Evolutionary conservation across 768 basidiomycete species (phyloP).

Genomic region (Termitomyces titanicus): DNA sequence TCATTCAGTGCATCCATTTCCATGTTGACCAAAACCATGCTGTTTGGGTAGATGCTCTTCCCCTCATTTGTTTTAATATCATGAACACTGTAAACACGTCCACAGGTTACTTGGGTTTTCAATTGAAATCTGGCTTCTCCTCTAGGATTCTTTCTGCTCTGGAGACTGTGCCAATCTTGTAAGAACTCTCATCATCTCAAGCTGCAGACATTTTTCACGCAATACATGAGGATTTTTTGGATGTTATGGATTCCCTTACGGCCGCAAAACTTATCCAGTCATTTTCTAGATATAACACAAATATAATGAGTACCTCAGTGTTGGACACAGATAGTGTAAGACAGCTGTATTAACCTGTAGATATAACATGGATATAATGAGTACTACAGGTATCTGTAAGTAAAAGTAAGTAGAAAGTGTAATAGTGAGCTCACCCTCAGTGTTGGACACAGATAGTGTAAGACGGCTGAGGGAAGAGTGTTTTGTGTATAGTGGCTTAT

Average conservation of each 20-base stretch:
- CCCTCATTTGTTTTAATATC: slow-evolving; percentile 22
- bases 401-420: too few relatives aligned
- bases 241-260: background rate
- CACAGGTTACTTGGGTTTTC: slow-evolving; percentile 26
- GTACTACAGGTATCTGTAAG: too few relatives aligned
- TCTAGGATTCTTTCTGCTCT: background rate
- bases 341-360: too few relatives aligned
- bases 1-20: slow-evolving; percentile 8
- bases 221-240: slow-evolving; percentile 20
- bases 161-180: slow-evolving; percentile 13
- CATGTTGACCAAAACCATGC: background rate
- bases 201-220: slow-evolving; percentile 22
- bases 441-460: too few relatives aligned
- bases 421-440: too few relatives aligned
- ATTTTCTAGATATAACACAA: background rate
- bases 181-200: too few relatives aligned
- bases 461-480: too few relatives aligned
- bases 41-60: slow-evolving; percentile 24
- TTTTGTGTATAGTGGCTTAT: too few relatives aligned
- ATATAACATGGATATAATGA: too few relatives aligned
- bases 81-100: slow-evolving; percentile 28
- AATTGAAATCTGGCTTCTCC: slow-evolving; percentile 11
- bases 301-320: too few relatives aligned
- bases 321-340: too few relatives aligned
- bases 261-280: background rate